These are phyloP conservation scores for Entomortierella beljakovae DNA, from an alignment of 192 early-diverging fungal species.

Conservation along the genomic window DNA sequence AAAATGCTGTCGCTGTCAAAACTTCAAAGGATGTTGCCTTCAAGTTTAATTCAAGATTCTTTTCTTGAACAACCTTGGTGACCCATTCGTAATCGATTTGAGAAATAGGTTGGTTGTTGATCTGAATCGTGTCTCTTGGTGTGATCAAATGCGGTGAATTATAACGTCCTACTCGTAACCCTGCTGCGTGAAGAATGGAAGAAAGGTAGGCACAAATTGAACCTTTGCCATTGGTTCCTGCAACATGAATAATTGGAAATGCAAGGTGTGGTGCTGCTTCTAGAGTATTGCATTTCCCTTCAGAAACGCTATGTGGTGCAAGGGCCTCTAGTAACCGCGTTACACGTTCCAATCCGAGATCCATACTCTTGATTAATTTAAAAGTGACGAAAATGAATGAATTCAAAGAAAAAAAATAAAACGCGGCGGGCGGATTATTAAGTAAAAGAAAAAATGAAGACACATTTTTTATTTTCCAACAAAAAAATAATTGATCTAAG, in stretches of 20 bases:
- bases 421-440: neutral
- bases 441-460: neutral
- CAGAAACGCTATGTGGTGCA: slow-evolving; percentile 6
- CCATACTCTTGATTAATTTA: slow-evolving; percentile 42
- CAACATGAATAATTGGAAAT: slow-evolving; percentile 73
- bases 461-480: neutral
- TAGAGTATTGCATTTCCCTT: neutral
- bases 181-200: slow-evolving; percentile 70
- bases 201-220: slow-evolving; percentile 84
- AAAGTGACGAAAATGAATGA: neutral
- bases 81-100: slow-evolving; percentile 79
- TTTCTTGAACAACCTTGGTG: slow-evolving; percentile 71
- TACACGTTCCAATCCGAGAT: slow-evolving; percentile 68
- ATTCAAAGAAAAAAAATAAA: too few species aligned
- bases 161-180: slow-evolving; percentile 79
- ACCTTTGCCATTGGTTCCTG: slow-evolving; percentile 92
- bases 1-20: slow-evolving; percentile 65
- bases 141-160: slow-evolving; percentile 94
- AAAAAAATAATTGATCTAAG: slow-evolving; percentile 1
- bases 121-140: slow-evolving; percentile 91
- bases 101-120: slow-evolving; percentile 85
- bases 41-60: slow-evolving; percentile 54
- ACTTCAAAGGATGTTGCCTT: slow-evolving; percentile 79
- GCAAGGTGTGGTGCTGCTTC: slow-evolving; percentile 37
- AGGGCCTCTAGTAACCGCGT: slow-evolving; percentile 52